phyloP scores from a whole-genome alignment of 2,329 filamentous ascomycete species.

The Conoideocrella luteorostrata region DNA sequence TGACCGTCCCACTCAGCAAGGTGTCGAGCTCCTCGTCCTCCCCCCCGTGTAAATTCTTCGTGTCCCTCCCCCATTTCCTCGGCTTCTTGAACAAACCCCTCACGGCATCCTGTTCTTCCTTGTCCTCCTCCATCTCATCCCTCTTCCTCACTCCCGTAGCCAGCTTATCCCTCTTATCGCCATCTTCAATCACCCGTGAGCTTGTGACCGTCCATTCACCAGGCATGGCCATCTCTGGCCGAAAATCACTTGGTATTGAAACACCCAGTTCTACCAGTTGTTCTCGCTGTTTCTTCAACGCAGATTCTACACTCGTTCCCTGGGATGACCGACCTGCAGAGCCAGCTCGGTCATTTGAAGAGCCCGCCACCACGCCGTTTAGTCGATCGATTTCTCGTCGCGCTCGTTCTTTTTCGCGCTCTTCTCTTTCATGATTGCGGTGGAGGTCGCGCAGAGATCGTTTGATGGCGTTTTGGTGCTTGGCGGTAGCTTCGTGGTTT shows the following conservation, averaged over 20 bases:
- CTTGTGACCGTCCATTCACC: conserved; percentile 79
- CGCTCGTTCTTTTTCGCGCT: conserved; percentile 74
- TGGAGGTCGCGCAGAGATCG: conserved; percentile 86
- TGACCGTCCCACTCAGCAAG: conserved; percentile 37
- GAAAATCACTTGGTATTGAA: conserved; percentile 69
- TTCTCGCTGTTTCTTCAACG: conserved; percentile 76
- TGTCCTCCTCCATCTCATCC: conserved; percentile 51
- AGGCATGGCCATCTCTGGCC: conserved; percentile 76
- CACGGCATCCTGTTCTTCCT: conserved; percentile 54
- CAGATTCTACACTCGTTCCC: conserved; percentile 36
- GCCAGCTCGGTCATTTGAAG: neutral
- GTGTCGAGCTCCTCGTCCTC: conserved; percentile 56
- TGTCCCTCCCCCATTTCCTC: conserved; percentile 47
- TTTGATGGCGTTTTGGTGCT: conserved; percentile 80
- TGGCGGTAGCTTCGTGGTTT: conserved; percentile 82
- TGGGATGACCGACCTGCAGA: neutral
- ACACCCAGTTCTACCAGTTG: conserved; percentile 86
- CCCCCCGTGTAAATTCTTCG: conserved; percentile 40
- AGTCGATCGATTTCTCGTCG: conserved; percentile 80
- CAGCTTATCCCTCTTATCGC: conserved; percentile 28
- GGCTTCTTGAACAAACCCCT: conserved; percentile 55
- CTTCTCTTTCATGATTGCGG: conserved; percentile 71
- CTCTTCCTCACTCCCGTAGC: conserved; percentile 56
- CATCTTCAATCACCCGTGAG: conserved; percentile 50
- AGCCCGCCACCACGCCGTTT: conserved; percentile 61